phyloP scores from a whole-genome alignment of 2,329 filamentous ascomycete genomes.

The Penicillium sp. region DNA sequence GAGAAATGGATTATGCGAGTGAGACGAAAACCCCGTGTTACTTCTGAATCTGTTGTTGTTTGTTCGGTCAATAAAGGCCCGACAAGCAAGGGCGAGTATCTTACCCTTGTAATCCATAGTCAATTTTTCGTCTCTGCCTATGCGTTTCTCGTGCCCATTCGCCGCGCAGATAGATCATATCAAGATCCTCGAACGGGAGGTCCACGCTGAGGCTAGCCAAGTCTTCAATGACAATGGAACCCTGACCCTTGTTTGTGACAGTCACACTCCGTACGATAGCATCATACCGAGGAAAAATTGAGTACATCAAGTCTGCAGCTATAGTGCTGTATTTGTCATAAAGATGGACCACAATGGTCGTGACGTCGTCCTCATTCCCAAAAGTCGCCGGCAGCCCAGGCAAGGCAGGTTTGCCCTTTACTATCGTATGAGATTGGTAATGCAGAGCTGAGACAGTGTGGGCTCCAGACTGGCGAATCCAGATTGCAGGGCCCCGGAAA shows the following conservation, averaged over 20 bases:
- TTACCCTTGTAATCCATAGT: constrained; percentile 60
- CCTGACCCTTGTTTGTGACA: constrained; percentile 58
- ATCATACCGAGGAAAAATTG: constrained; percentile 64
- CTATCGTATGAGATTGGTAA: constrained; percentile 60
- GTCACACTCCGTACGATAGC: constrained; percentile 65
- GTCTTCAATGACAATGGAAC: constrained; percentile 56
- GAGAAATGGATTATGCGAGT: constrained; percentile 68
- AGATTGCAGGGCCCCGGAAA: constrained; percentile 64
- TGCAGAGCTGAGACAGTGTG: constrained; percentile 62
- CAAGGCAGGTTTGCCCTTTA: constrained; percentile 60
- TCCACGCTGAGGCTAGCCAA: constrained; percentile 66
- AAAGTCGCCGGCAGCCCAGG: constrained; percentile 64
- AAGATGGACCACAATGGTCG: constrained; percentile 61
- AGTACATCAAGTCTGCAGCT: constrained; percentile 64
- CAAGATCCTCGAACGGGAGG: constrained; percentile 61
- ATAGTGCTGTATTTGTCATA: constrained; percentile 63
- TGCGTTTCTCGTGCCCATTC: constrained; percentile 66
- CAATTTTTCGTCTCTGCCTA: constrained; percentile 58
- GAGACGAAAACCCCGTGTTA: constrained; percentile 64
- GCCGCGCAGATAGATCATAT: constrained; percentile 65
- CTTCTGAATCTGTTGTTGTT: constrained; percentile 54
- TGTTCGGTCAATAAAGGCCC: neutral
- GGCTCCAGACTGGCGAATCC: constrained; percentile 62
- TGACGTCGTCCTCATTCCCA: constrained; percentile 59
- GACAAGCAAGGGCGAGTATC: constrained; percentile 14